These are phyloP conservation scores for Coniella lustricola DNA, from an alignment of 2,329 filamentous ascomycete genomes.

Conservation along the genomic window DNA sequence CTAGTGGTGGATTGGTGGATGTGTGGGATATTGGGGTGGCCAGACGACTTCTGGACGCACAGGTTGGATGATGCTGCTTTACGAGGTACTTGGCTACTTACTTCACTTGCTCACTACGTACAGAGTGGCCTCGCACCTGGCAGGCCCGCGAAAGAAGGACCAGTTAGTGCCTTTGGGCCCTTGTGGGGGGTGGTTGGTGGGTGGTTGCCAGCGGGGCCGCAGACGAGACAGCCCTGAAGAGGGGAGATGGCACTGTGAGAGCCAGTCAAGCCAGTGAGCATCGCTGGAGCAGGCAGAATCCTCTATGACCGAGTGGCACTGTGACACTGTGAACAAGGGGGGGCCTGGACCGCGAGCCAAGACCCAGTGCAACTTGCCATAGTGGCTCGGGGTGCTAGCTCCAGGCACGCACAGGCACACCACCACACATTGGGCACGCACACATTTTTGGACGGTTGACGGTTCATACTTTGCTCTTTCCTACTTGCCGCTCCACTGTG, in stretches of 20 bases:
- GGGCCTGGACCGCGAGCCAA: neutral
- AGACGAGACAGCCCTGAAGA: neutral
- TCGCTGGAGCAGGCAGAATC: neutral
- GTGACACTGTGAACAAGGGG: too few species aligned
- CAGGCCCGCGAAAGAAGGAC: too few species aligned
- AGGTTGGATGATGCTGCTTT: constrained; percentile 1
- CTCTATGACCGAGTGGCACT: neutral
- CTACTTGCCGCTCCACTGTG: too few species aligned
- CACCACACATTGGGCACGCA: neutral
- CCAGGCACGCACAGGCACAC: constrained; percentile 11
- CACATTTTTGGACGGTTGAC: too few species aligned
- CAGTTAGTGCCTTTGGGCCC: constrained; percentile 7
- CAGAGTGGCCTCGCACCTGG: too few species aligned
- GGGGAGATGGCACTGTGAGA: neutral
- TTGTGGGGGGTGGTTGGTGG: neutral
- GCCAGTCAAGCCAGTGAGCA: too few species aligned
- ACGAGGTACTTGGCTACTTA: too few species aligned
- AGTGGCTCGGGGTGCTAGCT: constrained; percentile 12
- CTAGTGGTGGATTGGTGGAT: neutral
- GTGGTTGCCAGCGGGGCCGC: neutral
- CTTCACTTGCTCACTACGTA: too few species aligned
- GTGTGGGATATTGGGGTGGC: too few species aligned
- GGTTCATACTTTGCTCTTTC: too few species aligned
- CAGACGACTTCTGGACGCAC: too few species aligned
- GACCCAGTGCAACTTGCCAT: too few species aligned